Percentiles rank a stretch among this genome's conserved stretches.
phyloP scores from a whole-genome alignment of 1,284 basidiomycete genomes.

The Retiboletus flavoniger region DNA sequence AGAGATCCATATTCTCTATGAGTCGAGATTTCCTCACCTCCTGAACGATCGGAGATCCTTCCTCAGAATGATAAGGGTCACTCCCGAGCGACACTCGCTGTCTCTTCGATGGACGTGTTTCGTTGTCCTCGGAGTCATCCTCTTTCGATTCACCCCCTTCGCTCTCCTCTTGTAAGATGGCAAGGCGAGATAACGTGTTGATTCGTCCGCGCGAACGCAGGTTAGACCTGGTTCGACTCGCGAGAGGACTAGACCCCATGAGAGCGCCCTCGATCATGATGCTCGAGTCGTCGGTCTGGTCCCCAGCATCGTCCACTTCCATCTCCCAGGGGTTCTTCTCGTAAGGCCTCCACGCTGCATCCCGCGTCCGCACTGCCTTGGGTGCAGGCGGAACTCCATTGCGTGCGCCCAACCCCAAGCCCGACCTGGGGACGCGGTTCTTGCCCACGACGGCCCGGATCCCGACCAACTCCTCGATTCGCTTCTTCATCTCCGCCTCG shows the following conservation, averaged over 20 bases:
- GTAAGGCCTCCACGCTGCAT: conserved; percentile 17
- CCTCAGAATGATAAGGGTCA: background rate
- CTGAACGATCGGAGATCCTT: background rate
- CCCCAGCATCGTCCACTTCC: conserved; percentile 17
- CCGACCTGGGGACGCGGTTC: conserved; percentile 19
- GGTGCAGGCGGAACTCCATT: conserved; percentile 25
- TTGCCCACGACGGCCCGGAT: conserved; percentile 36
- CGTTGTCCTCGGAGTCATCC: conserved; percentile 7
- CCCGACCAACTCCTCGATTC: conserved; percentile 53
- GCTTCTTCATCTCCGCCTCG: conserved; percentile 43
- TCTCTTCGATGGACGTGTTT: conserved; percentile 22
- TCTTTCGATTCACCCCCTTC: conserved; percentile 20
- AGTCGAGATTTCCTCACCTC: conserved; percentile 17
- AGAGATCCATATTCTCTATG: conserved; percentile 30
- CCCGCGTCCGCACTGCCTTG: conserved; percentile 27
- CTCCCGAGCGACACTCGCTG: conserved; percentile 9
- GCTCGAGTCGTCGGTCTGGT: conserved; percentile 1
- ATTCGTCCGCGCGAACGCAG: conserved; percentile 8
- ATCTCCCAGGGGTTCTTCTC: conserved; percentile 29
- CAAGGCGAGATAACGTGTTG: conserved; percentile 14
- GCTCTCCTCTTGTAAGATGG: conserved; percentile 28
- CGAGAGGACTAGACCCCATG: conserved; percentile 32
- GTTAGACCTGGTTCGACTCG: conserved; percentile 17
- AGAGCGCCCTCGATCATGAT: conserved; percentile 16
- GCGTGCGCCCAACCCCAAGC: conserved; percentile 16